Percentiles rank a stretch among this genome's conserved stretches.
Conservation (phyloP, 768 basidiomycete species). For the Phlegmacium glaucopus region DNA sequence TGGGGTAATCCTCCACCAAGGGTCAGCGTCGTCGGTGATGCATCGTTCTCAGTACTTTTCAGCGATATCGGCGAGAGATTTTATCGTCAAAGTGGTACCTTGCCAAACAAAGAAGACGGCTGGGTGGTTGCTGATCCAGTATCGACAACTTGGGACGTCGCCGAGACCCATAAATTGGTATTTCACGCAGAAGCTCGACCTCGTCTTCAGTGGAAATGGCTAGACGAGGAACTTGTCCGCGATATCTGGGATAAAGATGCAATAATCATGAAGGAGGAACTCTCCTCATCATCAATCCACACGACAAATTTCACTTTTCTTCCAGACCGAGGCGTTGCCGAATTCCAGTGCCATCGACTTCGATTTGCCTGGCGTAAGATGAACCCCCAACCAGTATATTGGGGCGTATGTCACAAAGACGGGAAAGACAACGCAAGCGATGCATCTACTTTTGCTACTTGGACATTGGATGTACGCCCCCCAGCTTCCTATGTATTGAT, state of each 20-base stretch:
- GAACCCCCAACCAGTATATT: slow-evolving; percentile 9
- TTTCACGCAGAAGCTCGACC: not conserved
- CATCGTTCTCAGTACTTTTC: slow-evolving; percentile 23
- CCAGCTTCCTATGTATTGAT: slow-evolving; percentile 12
- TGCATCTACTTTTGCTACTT: slow-evolving; percentile 20
- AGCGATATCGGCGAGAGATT: slow-evolving; percentile 25
- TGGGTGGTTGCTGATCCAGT: slow-evolving; percentile 35
- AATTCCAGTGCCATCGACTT: slow-evolving; percentile 22
- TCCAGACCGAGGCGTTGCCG: slow-evolving; percentile 24
- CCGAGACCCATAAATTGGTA: not conserved
- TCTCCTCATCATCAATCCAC: slow-evolving; percentile 13
- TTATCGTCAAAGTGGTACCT: slow-evolving; percentile 18
- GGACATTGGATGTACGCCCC: slow-evolving; percentile 21
- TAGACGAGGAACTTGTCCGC: slow-evolving; percentile 28
- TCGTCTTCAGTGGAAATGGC: slow-evolving; percentile 16
- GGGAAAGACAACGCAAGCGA: not conserved
- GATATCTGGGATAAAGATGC: slow-evolving; percentile 38
- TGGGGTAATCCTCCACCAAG: slow-evolving; percentile 24
- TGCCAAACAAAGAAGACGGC: slow-evolving; percentile 25
- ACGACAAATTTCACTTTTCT: slow-evolving; percentile 18
- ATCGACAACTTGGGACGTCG: slow-evolving; percentile 36
- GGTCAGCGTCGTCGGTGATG: slow-evolving; percentile 11
- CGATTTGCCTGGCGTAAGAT: slow-evolving; percentile 16
- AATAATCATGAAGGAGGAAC: slow-evolving; percentile 30
- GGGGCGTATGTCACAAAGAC: slow-evolving; percentile 6